phyloP scores from a whole-genome alignment of 2,329 filamentous ascomycete species.

The Fusarium agapanthi region DNA sequence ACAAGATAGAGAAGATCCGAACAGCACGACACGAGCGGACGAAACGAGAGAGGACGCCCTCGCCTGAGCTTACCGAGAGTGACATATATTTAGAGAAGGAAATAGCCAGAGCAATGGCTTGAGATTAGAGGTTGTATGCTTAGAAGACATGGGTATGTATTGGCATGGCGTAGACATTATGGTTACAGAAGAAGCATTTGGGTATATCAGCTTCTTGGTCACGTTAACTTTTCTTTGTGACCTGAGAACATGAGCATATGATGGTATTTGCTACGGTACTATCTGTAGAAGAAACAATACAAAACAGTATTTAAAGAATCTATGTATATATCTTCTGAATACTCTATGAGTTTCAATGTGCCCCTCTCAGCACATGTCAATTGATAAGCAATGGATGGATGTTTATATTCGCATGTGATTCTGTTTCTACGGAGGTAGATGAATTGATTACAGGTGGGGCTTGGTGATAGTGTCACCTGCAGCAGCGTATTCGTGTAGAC shows the following conservation, averaged over 20 bases:
- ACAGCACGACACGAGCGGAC: conserved; percentile 4
- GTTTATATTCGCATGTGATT: conserved; percentile 25
- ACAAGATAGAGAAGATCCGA: background rate
- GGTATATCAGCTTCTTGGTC: background rate
- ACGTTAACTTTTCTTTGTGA: background rate
- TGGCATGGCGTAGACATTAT: conserved; percentile 14
- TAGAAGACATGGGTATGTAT: conserved; percentile 5
- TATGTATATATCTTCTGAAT: background rate
- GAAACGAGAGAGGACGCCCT: conserved; percentile 8
- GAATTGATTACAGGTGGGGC: background rate
- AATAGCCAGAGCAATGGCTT: conserved; percentile 34
- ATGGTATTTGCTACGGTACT: conserved; percentile 8
- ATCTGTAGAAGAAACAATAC: conserved; percentile 7
- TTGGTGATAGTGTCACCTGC: conserved; percentile 21
- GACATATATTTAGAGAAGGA: conserved; percentile 30
- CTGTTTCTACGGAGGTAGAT: background rate
- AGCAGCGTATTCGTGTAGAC: conserved; percentile 32
- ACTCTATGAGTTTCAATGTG: background rate
- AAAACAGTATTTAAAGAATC: background rate
- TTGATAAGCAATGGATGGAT: background rate
- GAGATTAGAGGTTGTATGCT: background rate
- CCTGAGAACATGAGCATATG: background rate
- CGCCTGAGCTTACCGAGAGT: conserved; percentile 17
- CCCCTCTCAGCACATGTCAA: conserved; percentile 1
- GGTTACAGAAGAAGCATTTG: background rate